Evolutionary conservation across 306 rosid species (phyloP).

Genomic region (Prunus dulcis): DNA sequence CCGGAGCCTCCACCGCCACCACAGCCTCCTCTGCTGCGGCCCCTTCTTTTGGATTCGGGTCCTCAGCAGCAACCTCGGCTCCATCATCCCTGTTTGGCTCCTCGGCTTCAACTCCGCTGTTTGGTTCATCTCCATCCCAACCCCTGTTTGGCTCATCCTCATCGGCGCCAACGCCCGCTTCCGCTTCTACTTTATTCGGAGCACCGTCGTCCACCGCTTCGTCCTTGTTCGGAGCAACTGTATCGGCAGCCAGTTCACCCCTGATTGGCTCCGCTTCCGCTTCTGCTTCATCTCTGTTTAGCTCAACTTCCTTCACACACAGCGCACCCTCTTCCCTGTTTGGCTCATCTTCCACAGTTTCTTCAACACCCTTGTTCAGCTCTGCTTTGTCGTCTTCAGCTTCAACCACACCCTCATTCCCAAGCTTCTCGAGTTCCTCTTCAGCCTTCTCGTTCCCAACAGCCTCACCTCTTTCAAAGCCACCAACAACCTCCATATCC

Average conservation of each 20-base stretch:
- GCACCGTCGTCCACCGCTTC: neutral
- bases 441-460: conserved; percentile 35
- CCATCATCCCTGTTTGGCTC: conserved; percentile 10
- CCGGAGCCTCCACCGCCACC: neutral
- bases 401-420: conserved; percentile 33
- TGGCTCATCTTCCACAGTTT: conserved; percentile 19
- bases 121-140: conserved; percentile 1
- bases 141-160: neutral
- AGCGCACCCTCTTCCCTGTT: conserved; percentile 17
- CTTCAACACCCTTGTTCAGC: conserved; percentile 21
- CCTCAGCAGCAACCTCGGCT: conserved; percentile 5
- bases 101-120: conserved; percentile 3
- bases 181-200: conserved; percentile 1
- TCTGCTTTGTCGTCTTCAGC: conserved; percentile 30
- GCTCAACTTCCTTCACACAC: conserved; percentile 8
- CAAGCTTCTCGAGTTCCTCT: conserved; percentile 35
- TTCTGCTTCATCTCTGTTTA: conserved; percentile 2
- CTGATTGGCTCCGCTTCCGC: conserved; percentile 14
- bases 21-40: neutral
- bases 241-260: neutral
- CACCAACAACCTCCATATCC: conserved; percentile 23
- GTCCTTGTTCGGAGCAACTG: neutral
- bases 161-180: neutral
- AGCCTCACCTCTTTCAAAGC: conserved; percentile 31
- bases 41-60: neutral